phyloP scores from a whole-genome alignment of 2,329 filamentous ascomycete genomes.

The Pseudocercospora fijiensis region DNA sequence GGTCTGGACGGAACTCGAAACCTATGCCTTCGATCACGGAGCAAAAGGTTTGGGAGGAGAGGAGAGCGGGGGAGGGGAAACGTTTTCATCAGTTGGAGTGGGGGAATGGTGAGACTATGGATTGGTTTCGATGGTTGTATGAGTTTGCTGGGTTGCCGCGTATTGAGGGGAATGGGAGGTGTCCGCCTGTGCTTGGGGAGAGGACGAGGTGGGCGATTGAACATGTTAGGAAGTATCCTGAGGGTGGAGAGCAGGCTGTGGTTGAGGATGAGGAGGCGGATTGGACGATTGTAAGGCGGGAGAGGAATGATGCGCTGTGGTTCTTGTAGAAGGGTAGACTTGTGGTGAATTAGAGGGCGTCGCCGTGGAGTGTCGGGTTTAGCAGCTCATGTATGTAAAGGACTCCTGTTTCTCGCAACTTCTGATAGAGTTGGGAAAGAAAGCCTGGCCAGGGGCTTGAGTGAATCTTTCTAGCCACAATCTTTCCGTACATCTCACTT shows the following conservation, averaged over 20 bases:
- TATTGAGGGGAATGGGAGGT: conserved; percentile 35
- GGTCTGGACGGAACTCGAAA: conserved; percentile 44
- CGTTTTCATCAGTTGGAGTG: conserved; percentile 55
- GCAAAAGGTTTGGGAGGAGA: conserved; percentile 51
- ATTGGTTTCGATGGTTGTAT: conserved; percentile 51
- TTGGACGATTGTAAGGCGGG: not conserved
- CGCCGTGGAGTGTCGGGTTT: too few relatives aligned
- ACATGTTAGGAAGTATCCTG: conserved; percentile 27
- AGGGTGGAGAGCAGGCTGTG: not conserved
- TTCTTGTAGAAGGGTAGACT: conserved; percentile 6
- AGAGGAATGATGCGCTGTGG: conserved; percentile 9
- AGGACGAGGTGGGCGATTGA: conserved; percentile 28
- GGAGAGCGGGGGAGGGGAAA: conserved; percentile 38
- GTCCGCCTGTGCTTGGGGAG: conserved; percentile 22
- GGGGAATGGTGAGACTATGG: conserved; percentile 53
- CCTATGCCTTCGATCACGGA: conserved; percentile 46
- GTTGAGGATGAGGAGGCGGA: not conserved
- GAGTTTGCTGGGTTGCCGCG: conserved; percentile 51
- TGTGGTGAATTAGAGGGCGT: too few relatives aligned
- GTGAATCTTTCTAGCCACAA: too few relatives aligned
- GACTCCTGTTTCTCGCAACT: too few relatives aligned
- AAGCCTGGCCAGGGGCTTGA: too few relatives aligned
- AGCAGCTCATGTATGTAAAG: too few relatives aligned
- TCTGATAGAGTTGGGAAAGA: too few relatives aligned
- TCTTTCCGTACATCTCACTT: too few relatives aligned